Base-by-base conservation (phyloP, 225 moss, liverwort and hornwort species). In the Physcomitrium patens region DNA sequence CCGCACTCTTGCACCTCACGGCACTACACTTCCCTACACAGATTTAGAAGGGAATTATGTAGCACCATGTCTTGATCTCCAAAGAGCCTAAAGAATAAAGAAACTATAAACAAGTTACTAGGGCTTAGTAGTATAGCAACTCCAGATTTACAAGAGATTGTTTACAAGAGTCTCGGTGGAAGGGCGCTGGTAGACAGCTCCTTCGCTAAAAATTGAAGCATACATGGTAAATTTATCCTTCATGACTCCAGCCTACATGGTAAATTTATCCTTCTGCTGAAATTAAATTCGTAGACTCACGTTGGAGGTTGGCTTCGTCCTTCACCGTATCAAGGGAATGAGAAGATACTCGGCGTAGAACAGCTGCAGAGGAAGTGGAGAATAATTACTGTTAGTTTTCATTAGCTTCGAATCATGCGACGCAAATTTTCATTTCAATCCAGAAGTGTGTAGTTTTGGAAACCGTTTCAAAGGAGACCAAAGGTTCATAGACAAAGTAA, bases 341-440 rank as follows among this genome's bases (percentile, higher is more conserved):
- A 95, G 87, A 63, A 95, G 63, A 75, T 95, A 95, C 55, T 95
- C 94, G 9, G 92, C 92, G 31, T 95, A 95, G 69, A 95, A 95
- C 15, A 95, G 87, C 92, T 94, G 87, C 72, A 76, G 0, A 74
- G 14, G 52, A 61, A 51, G 8, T 61, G 18, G n/a, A 41, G 55
- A 42, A 37, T 37, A 42, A 10, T 0, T 2, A 5, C 3, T 3
- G 54, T 72, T 47, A 72, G 11, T 18, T 48, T 5, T 37, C 31
- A 7, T 4, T 2, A 31, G 31, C 31, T 31, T 31, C 31, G 31
- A 31, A 31, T 2, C 31, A 31, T 31, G 31, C 31, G 31, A 31
- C 31, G 31, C 31, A 31, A 31, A 31, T 2, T 31, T 31, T 31
- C 5, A 2, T 37, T 37, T 37, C 2, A 37, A 37, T 37, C 31